Evolutionary conservation across 1,284 basidiomycete genomes (phyloP).

Genomic region (Golubevia sp.): DNA sequence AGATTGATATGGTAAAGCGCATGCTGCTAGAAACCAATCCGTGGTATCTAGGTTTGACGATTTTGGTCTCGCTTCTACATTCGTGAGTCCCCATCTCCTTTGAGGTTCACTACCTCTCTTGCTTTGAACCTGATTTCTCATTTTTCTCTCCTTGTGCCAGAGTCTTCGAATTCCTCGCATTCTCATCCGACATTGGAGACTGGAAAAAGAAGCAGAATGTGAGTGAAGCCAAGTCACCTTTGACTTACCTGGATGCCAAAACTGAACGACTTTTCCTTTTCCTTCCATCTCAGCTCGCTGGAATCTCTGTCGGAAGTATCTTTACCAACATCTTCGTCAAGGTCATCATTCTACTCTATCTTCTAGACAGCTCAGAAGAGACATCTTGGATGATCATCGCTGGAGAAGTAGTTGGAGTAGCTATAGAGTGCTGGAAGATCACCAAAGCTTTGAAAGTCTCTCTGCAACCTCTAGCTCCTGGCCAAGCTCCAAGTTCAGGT

Average conservation of each 20-base stretch:
- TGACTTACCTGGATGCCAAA: too few relatives aligned
- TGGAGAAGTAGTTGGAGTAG: slow-evolving; percentile 35
- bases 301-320: slow-evolving; percentile 38
- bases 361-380: slow-evolving; percentile 45
- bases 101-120: too few relatives aligned
- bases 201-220: slow-evolving; percentile 47
- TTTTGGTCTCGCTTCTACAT: slow-evolving; percentile 39
- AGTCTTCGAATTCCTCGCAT: slow-evolving; percentile 47
- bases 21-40: slow-evolving; percentile 45
- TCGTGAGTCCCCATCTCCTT: neutral
- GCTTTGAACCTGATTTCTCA: too few relatives aligned
- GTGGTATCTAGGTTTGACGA: slow-evolving; percentile 40
- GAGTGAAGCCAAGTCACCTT: neutral
- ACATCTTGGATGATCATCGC: slow-evolving; percentile 47
- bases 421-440: slow-evolving; percentile 48
- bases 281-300: slow-evolving; percentile 15
- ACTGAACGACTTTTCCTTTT: neutral
- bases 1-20: slow-evolving; percentile 49
- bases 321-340: slow-evolving; percentile 46
- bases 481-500: neutral
- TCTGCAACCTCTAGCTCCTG: slow-evolving; percentile 1
- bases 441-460: slow-evolving; percentile 41
- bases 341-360: slow-evolving; percentile 46
- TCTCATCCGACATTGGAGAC: slow-evolving; percentile 34
- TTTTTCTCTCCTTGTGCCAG: neutral